Evolutionary conservation across 2,329 filamentous ascomycete species (phyloP), one percentile per base, ranked within the genome.

Genomic region (Fusarium sp.): DNA sequence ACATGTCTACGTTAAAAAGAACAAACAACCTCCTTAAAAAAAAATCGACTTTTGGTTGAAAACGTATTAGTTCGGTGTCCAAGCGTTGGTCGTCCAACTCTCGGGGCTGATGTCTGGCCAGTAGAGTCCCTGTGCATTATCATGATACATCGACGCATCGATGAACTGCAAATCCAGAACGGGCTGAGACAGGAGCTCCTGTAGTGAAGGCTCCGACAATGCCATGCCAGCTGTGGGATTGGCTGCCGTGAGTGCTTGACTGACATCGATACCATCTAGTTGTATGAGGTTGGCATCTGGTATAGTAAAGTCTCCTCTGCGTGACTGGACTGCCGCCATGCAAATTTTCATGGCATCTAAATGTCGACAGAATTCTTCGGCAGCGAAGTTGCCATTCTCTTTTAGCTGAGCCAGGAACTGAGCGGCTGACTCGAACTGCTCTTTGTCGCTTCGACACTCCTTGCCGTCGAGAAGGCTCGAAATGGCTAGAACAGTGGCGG

Each of bases 401-500:
- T 81, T 81, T 0, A 86, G 72, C 40, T 85, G 82, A 1, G 80
- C 78, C 0, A 86, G 76, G 11, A 86, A 81, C 3, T 82, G 82
- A 0, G 78, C 77, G 0, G 83, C 83, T 1, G 81, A 79, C 25
- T 85, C 81, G 30, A 86, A 85, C 12, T 81, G 79, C 12, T 86
- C 84, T 2, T 76, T 76, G 37, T 86, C 85, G n/a, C 78, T 79
- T 4, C 78, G 78, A 4, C 76, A 79, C 9, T 81, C 73, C 6
- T 80, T 78, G 0, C 79, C 74, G 4, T 75, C 75, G 0, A 85
- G 76, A 0, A 86, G 75, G 40, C 82, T 84, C 2, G 86, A 86
- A 2, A 86, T 80, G 1, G 84, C 85, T 2, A 87, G 81, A 6
- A 87, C 81, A 0, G 83, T 85, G 3, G 84, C 81, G 0, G 85